Conservation (phyloP, 306 rosid species). For the Prunus armeniaca region DNA sequence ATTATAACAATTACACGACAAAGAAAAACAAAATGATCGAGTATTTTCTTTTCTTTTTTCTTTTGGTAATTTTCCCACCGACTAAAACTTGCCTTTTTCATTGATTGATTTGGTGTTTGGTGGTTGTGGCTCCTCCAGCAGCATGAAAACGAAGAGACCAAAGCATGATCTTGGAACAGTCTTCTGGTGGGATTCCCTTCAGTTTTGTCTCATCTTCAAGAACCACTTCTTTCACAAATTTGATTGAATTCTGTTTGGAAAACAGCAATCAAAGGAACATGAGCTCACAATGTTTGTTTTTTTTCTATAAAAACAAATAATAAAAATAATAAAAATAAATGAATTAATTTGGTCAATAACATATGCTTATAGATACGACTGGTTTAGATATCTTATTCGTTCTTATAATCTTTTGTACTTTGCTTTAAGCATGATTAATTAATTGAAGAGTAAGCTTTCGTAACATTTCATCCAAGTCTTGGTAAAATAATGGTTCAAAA, state of each 20-base stretch:
- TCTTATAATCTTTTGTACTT: no score
- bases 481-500: not conserved
- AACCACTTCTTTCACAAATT: constrained; percentile 92
- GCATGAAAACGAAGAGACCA: constrained; percentile 62
- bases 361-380: no score
- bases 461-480: constrained; percentile 1
- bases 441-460: not conserved
- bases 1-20: not conserved
- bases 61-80: not conserved
- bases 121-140: not conserved
- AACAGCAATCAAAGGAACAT: not conserved
- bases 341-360: no score
- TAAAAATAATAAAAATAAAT: no score
- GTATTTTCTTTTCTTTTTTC: not conserved
- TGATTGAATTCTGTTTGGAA: constrained; percentile 62
- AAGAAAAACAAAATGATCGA: not conserved
- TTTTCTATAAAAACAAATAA: no score
- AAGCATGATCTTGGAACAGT: constrained; percentile 79
- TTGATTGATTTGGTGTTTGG: constrained; percentile 32
- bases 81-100: not conserved
- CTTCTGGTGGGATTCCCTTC: constrained; percentile 79
- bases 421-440: no score
- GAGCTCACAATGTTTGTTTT: no score
- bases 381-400: no score
- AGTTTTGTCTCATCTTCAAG: constrained; percentile 85